phyloP scores from a whole-genome alignment of 371 early-diverging fungal genomes.

The Cokeromyces recurvatus region DNA sequence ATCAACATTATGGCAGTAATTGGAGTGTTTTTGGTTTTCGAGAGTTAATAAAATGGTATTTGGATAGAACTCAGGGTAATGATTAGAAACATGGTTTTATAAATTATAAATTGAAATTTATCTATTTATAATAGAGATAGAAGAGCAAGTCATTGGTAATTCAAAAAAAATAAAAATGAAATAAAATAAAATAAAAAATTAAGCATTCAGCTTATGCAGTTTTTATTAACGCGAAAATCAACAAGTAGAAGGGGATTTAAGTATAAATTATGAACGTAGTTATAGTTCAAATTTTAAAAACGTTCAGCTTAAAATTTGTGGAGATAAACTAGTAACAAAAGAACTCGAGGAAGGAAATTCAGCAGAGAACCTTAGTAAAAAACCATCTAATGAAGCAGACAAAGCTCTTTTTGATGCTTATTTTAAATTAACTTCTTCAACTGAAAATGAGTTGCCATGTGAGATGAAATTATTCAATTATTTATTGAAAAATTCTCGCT shows the following conservation, averaged over 20 bases:
- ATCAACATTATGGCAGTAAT: conserved; percentile 82
- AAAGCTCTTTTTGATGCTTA: background rate
- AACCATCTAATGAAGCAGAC: background rate
- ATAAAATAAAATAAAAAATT: no score
- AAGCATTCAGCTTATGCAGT: no score
- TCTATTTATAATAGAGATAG: background rate
- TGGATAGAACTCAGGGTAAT: conserved; percentile 4
- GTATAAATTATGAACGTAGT: conserved; percentile 12
- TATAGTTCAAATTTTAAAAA: conserved; percentile 14
- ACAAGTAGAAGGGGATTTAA: background rate
- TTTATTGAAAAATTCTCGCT: conserved; percentile 45
- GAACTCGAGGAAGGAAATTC: background rate
- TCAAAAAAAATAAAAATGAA: no score
- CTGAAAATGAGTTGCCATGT: background rate
- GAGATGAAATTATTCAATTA: conserved; percentile 17
- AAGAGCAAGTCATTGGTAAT: background rate
- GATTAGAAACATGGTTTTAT: background rate
- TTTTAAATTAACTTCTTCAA: background rate
- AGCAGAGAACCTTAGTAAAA: background rate
- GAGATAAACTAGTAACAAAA: background rate
- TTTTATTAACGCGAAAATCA: no score
- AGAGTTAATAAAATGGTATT: conserved; percentile 5
- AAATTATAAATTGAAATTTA: no score
- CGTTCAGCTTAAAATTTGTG: conserved; percentile 1
- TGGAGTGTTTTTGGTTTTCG: conserved; percentile 60